Evolutionary conservation across 179 eudicot species (phyloP).

Genomic region (Silene noctiflora): DNA sequence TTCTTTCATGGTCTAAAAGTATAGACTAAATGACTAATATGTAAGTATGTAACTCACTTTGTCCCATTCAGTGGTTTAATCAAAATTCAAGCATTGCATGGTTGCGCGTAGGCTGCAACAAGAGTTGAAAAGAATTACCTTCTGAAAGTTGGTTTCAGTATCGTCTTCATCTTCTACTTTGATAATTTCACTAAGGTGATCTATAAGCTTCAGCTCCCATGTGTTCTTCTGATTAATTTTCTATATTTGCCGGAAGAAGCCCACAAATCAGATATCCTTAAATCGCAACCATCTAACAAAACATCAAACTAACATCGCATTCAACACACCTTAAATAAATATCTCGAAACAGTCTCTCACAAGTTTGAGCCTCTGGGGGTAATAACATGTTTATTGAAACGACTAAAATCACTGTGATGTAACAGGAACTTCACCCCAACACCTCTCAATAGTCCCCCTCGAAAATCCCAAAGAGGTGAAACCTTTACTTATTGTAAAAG

Average conservation of each 20-base stretch:
- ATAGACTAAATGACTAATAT: neutral
- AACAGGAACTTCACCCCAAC: neutral
- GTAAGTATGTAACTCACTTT: neutral
- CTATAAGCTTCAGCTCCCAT: slow-evolving; percentile 43
- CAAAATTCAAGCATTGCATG: neutral
- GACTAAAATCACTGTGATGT: neutral
- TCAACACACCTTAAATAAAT: neutral
- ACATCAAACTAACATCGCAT: neutral
- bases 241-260: slow-evolving; percentile 18
- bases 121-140: slow-evolving; percentile 34
- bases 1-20: neutral
- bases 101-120: neutral
- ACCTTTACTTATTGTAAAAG: neutral
- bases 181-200: slow-evolving; percentile 40
- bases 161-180: slow-evolving; percentile 68
- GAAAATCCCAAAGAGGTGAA: neutral
- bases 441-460: neutral
- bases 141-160: slow-evolving; percentile 71
- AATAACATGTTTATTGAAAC: neutral
- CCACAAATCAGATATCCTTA: neutral
- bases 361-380: neutral
- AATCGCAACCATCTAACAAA: neutral
- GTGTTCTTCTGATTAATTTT: slow-evolving; percentile 46
- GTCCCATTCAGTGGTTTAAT: neutral
- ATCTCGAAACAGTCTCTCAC: neutral